These are phyloP conservation scores for Saccharomycopsis crataegensis DNA, from an alignment of 1,139 yeast species.

Conservation along the genomic window DNA sequence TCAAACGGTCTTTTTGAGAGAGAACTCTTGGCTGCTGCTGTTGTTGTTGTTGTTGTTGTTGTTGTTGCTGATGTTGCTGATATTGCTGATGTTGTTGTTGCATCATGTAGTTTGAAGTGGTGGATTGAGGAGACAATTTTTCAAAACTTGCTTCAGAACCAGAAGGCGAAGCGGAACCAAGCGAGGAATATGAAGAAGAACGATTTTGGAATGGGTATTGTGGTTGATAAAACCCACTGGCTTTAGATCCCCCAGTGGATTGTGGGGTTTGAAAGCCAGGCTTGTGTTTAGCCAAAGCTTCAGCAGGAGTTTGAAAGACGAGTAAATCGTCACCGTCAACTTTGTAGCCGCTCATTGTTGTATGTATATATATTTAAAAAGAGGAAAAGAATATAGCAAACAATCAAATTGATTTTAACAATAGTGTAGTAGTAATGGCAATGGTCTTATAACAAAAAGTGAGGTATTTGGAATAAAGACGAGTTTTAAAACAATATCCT, in stretches of 20 bases:
- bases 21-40: constrained; percentile 3
- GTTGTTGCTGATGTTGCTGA: background rate
- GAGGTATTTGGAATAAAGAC: too few relatives aligned
- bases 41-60: background rate
- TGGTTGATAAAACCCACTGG: constrained; percentile 17
- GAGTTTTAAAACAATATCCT: too few relatives aligned
- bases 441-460: too few relatives aligned
- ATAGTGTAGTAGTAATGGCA: too few relatives aligned
- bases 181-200: constrained; percentile 6
- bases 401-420: too few relatives aligned
- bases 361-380: background rate
- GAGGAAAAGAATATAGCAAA: background rate
- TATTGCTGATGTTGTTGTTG: background rate
- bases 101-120: constrained; percentile 6
- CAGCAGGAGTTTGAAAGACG: constrained; percentile 20
- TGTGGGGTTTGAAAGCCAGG: constrained; percentile 17
- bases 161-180: constrained; percentile 16
- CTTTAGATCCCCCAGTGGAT: constrained; percentile 12
- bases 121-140: constrained; percentile 16
- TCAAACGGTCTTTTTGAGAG: constrained; percentile 17
- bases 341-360: constrained; percentile 19
- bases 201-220: constrained; percentile 19
- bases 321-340: constrained; percentile 22
- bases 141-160: constrained; percentile 15
- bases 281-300: constrained; percentile 17